These are phyloP conservation scores for Phytophthora constricta DNA, from an alignment of 352 stramenopile genomes.

Conservation along the genomic window DNA sequence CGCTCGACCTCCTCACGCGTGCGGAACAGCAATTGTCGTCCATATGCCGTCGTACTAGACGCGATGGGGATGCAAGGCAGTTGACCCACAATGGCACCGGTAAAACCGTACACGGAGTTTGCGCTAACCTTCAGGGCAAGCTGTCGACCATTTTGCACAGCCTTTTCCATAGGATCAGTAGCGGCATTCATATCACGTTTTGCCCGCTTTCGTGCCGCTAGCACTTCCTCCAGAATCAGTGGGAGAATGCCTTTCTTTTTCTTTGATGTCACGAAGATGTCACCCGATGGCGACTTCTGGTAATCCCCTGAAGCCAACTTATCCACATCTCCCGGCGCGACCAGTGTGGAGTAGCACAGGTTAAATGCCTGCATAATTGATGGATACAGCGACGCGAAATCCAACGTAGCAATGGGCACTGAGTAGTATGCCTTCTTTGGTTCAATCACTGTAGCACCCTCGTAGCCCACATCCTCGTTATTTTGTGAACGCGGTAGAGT, in stretches of 20 bases:
- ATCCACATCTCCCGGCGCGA: constrained; percentile 75
- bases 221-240: constrained; percentile 98
- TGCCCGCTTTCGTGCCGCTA: constrained; percentile 96
- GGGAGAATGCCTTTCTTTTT: constrained; percentile 99
- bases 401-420: constrained; percentile 98
- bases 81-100: constrained; percentile 97
- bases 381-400: constrained; percentile 99
- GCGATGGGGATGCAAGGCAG: constrained; percentile 99
- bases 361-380: constrained; percentile 99
- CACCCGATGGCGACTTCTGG: constrained; percentile 94
- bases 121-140: constrained; percentile 96
- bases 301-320: constrained; percentile 80
- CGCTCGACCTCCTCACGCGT: constrained; percentile 97
- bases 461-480: constrained; percentile 92
- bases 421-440: constrained; percentile 99
- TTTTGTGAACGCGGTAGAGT: constrained; percentile 92
- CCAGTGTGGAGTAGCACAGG: constrained; percentile 99
- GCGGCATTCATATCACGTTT: constrained; percentile 99
- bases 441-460: constrained; percentile 99
- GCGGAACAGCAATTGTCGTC: constrained; percentile 96
- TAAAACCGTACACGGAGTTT: constrained; percentile 99
- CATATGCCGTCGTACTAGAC: constrained; percentile 98
- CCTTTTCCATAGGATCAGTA: constrained; percentile 98
- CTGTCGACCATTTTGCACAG: constrained; percentile 99
- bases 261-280: constrained; percentile 95